Evolutionary conservation across 257 asterid genomes (phyloP).

Genomic region (Henckelia pumila): DNA sequence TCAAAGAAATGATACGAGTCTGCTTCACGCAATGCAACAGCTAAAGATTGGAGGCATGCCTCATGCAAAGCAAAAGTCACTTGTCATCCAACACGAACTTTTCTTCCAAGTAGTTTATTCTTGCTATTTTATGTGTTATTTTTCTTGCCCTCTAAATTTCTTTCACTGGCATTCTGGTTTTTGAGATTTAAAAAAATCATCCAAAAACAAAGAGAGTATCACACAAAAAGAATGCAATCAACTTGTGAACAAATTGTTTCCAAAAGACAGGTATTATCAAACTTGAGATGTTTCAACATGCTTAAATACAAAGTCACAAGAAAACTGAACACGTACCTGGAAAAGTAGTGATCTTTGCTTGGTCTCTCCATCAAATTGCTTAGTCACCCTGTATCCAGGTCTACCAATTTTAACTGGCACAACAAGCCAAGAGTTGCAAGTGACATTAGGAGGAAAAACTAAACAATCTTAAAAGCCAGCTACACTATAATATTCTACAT

Average conservation of each 20-base stretch:
- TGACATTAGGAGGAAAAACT: not conserved
- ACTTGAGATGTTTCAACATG: not conserved
- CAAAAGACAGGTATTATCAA: slow-evolving; percentile 1
- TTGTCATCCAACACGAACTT: not conserved
- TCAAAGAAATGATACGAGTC: too few species aligned
- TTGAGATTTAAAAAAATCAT: not conserved
- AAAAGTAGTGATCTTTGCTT: slow-evolving; percentile 94
- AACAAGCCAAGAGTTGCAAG: slow-evolving; percentile 3
- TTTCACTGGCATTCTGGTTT: not conserved
- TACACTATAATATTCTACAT: too few species aligned
- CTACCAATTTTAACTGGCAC: slow-evolving; percentile 90
- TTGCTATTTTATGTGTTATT: not conserved
- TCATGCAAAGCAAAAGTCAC: not conserved
- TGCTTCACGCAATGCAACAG: not conserved
- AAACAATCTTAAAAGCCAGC: not conserved
- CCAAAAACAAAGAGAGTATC: slow-evolving; percentile 1
- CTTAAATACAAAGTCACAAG: not conserved
- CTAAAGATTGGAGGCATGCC: not conserved
- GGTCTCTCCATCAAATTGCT: slow-evolving; percentile 87
- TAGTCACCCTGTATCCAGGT: slow-evolving; percentile 97
- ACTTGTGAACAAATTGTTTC: not conserved
- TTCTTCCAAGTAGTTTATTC: not conserved
- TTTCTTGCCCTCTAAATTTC: not conserved
- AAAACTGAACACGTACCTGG: slow-evolving; percentile 48
- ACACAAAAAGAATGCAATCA: not conserved